Conservation (phyloP, 2,329 filamentous ascomycete genomes). For the Lachnellula arida region DNA sequence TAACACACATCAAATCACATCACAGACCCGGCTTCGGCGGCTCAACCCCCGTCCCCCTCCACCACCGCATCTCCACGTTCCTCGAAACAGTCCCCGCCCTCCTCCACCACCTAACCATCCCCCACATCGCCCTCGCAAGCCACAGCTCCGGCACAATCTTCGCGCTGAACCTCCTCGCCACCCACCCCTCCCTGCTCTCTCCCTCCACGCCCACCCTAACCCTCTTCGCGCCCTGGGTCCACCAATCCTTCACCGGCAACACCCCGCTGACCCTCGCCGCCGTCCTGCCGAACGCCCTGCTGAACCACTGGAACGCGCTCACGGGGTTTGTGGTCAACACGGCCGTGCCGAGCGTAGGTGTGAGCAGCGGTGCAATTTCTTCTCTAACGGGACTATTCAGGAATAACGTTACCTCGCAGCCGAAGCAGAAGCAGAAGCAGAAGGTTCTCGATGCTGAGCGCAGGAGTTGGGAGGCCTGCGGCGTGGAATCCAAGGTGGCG, state of each 20-base stretch:
- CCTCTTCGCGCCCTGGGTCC: constrained; percentile 37
- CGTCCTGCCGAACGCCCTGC: constrained; percentile 21
- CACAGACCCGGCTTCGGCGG: constrained; percentile 41
- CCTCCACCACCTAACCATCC: constrained; percentile 33
- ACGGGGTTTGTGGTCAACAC: constrained; percentile 31
- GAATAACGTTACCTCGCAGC: not conserved
- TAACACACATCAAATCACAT: not conserved
- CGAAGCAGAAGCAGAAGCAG: constrained; percentile 1
- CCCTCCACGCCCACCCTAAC: constrained; percentile 28
- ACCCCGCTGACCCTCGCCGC: constrained; percentile 12
- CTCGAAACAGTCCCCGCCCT: constrained; percentile 39
- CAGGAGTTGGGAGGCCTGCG: constrained; percentile 14
- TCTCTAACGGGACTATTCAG: constrained; percentile 8
- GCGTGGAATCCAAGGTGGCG: constrained; percentile 13
- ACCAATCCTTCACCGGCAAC: constrained; percentile 25
- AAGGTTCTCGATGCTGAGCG: constrained; percentile 5
- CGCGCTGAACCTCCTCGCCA: constrained; percentile 37
- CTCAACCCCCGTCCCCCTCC: constrained; percentile 36
- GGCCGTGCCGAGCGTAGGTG: constrained; percentile 24
- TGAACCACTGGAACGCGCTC: constrained; percentile 32
- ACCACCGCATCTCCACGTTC: constrained; percentile 35
- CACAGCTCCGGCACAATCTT: constrained; percentile 42
- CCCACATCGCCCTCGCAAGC: constrained; percentile 36
- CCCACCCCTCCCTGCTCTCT: constrained; percentile 32
- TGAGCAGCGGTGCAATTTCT: constrained; percentile 5